phyloP scores from a whole-genome alignment of 1,284 basidiomycete species.

The Puccinia hordei region DNA sequence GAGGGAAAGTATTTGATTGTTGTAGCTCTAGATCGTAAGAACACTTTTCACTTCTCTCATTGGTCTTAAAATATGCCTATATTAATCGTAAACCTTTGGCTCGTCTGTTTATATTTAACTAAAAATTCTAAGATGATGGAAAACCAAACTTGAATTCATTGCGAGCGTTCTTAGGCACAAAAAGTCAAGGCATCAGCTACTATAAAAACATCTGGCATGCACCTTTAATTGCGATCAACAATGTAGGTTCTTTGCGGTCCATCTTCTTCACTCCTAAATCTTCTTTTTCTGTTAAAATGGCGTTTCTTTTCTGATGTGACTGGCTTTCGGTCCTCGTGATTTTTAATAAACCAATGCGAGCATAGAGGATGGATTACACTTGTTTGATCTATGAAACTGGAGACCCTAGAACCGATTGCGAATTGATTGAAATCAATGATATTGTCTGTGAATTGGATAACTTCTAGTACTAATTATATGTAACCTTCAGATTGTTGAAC shows the following conservation, averaged over 20 bases:
- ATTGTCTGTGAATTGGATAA: constrained; percentile 36
- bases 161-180: constrained; percentile 76
- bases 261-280: not conserved
- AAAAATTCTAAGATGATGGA: constrained; percentile 64
- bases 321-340: too few species aligned
- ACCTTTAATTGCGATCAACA: constrained; percentile 57
- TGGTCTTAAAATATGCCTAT: not conserved
- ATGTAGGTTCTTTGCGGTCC: constrained; percentile 27
- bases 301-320: not conserved
- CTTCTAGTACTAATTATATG: constrained; percentile 3
- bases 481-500: constrained; percentile 5
- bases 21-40: constrained; percentile 72
- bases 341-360: not conserved
- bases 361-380: constrained; percentile 55
- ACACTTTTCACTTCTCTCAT: not conserved
- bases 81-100: not conserved
- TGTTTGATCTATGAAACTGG: constrained; percentile 58
- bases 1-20: constrained; percentile 74
- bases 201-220: constrained; percentile 80
- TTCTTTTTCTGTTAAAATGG: too few species aligned
- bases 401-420: constrained; percentile 43
- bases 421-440: constrained; percentile 17
- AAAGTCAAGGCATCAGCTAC: constrained; percentile 81
- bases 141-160: constrained; percentile 73
- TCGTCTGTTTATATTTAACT: not conserved